Evolutionary conservation across 768 basidiomycete species (phyloP), one percentile per base, ranked within the genome.

Genomic region (Amanita jacksonii): DNA sequence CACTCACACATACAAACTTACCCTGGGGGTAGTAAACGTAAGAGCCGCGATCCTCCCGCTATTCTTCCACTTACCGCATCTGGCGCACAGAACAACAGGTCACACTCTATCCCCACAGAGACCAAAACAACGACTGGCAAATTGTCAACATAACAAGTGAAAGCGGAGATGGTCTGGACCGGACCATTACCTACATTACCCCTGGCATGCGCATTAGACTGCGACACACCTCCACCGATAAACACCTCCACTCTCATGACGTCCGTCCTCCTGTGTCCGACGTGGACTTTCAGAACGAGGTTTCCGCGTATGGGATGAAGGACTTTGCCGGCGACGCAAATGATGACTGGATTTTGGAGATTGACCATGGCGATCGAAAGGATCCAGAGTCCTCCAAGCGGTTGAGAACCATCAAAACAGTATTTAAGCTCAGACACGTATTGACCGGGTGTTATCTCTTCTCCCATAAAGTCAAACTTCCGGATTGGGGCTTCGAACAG

Each of bases 201-300:
- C 64, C 79, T 19, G 77, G 77, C 8, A 70, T 73, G 49, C 80
- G 79, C 51, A 73, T 99, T 67, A 88, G 85, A 56, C 67, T 99
- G 20, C 72, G 79, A 23, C 96, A 98, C 62, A 66, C 79, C 36
- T 25, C 70, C 18, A 94, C 94, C 0, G 74, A 84, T 50, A 94
- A 89, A 58, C 75, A 81, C 47, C 76, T 99, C 3, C 96, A 99
- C 68, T 91, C 89, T 36, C 96, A 99, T 63, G 96, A 98, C 52
- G 65, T 85, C 52, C 85, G 96, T 18, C 91, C 96, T 4, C 91
- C 93, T 13, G 81, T 99, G 10, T 90, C 87, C 24, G 96, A 99
- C 36, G 94, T 97, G 36, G 96, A 99, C 54, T 99, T 97, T 69
- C 96, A 99, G 67, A 94, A 98, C 57, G 96, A 99, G 59, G 92